Base-by-base conservation (phyloP, 306 rosid genomes). In the Gillenia trifoliata region DNA sequence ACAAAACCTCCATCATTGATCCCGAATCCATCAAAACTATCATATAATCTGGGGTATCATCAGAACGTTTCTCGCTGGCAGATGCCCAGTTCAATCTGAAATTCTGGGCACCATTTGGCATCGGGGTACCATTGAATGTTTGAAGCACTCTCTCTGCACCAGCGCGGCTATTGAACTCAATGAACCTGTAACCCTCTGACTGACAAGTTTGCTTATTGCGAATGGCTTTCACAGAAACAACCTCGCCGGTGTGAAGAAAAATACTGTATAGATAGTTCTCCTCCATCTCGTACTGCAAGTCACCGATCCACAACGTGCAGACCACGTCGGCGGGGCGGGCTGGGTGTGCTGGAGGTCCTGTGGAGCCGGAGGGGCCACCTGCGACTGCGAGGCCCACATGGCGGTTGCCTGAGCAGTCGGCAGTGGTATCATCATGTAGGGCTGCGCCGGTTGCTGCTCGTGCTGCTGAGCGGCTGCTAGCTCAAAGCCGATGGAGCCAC, bases 271-370 rank as follows among this genome's bases (percentile, higher is more conserved):
- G 78, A 72, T 91, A 91, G 80, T 11, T 85, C 83, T 93, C 98
- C 30, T 89, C 97, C 98, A 93, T 93, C 98, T 97, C 91, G 81
- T 83, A 88, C 82, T 91, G 97, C 84, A 93, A 78, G 85, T 93
- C 98, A 0, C 98, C 98, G 88, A 93, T 91, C 98, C 97, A 91
- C 3, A 91, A 93, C 12, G 98, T 89, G 33, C 97, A 93, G 57
- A 94, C 90, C 86, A 91, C 97, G 8, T 91, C 97, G 1, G 83
- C 81, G 87, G 76, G 56, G 41, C 16, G 4, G 78, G 77, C 63
- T 89, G 92, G 11, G 72, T 81, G 34, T 84, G 67, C 67, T 72
- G 76, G 45, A 65, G 20, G 31, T 19, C 2, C 57, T 68, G 91
- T 1, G 4, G 82, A 16, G 75, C 83, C 0, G 83, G 77, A 22